Base-by-base conservation (phyloP, 257 asterid genomes). In the Marsdenia floribunda region DNA sequence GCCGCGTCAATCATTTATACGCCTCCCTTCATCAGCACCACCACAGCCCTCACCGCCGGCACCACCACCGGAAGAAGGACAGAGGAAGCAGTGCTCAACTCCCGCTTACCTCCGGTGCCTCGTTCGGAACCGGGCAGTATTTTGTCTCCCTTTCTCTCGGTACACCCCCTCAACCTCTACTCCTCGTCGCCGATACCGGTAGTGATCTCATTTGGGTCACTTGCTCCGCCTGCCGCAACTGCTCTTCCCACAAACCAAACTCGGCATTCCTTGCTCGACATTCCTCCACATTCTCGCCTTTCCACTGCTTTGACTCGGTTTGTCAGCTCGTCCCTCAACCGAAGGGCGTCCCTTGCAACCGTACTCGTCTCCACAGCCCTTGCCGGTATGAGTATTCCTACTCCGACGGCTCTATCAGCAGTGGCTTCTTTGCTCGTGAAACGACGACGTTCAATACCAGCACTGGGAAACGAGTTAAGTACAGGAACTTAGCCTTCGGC, bases 191-290 rank as follows among this genome's bases (percentile, higher is more conserved):
- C 2, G 98, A 92, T 49, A 92, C 96, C 22, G 98, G 98, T n/a
- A 92, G 98, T 79, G 98, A 92, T 70, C 92, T 92, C 72, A 82
- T 88, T 54, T 92, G 98, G 98, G 96, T 89, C 40, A 67, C 84
- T 2, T 92, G 98, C 89, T 90, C 98, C 58, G 89, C 97, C 40
- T 90, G 97, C 86, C 73, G 84, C 10, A 76, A 82, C 78, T 83
- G 93, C 83, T 79, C 86, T 33, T 29, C 70, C 52, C 86, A 91
- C 69, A 72, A 79, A 37, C 78, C 84, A 4, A 79, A 79, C 82
- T 83, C 96, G 26, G 68, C 88, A 35, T 86, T 90, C 83, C 73
- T 80, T 71, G 90, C 97, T 38, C 96, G 97, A 63, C 90, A 54
- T 44, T 92, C 98, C 10, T 63, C 89, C 71, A 79, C 98, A 5